Evolutionary conservation across 2,329 filamentous ascomycete species (phyloP), one percentile per base, ranked within the genome.

Genomic region (Aspergillus sp.): DNA sequence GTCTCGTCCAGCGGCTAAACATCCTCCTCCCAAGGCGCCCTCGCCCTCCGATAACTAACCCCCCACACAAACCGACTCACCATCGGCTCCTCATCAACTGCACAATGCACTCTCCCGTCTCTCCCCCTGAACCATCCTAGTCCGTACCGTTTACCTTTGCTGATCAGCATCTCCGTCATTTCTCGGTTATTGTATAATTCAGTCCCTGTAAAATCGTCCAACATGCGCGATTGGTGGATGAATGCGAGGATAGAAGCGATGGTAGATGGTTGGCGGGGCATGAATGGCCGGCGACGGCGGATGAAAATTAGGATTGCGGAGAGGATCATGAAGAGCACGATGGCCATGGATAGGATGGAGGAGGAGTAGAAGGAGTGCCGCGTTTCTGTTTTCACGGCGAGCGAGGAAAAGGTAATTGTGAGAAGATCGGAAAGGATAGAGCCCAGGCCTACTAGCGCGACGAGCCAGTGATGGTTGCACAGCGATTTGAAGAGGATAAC

Each of bases 201-300:
- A 19, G 84, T 88, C 38, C 80, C 82, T 12, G 88, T 83, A 65
- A 90, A 90, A 59, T 82, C 80, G 53, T 82, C 83, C 41, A 90
- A 70, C 86, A 90, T 90, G 68, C 86, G 86, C 64, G 80, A 85
- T 69, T 89, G 85, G 66, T 90, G 84, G 50, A 90, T 86, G 60
- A 85, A 90, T 0, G 85, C 85, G 46, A 91, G 74, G 46, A 90
- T 80, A 39, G 80, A 83, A 1, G 86, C 83, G 56, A 91, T 90
- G 17, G 86, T 89, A 57, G 84, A 88, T 3, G 86, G 86, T 70
- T 90, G 85, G 4, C 87, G 79, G 1, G 87, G 87, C 48, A 90
- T 71, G 65, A 90, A 90, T 2, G 86, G 80, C 47, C 82, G 80
- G 0, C 82, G 76, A 12, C 86, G 80, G 1, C 79, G 77, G 15